A percentile compares a stretch with the other conserved stretches of the same genome.
These are phyloP conservation scores for Breynia disticha DNA, from an alignment of 441 rosid species.

Conservation along the genomic window DNA sequence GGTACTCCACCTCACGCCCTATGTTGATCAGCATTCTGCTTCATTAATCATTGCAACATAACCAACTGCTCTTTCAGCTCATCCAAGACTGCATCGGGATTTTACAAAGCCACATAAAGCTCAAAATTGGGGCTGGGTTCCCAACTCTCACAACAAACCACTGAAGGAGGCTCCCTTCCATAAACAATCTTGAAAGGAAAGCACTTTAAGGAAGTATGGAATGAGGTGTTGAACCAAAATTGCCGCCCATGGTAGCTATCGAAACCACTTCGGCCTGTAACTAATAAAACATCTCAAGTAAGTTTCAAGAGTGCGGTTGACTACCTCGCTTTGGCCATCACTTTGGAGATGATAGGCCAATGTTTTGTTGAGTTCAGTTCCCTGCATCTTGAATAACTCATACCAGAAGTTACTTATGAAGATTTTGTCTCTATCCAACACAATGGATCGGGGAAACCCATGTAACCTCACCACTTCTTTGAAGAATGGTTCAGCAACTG, in stretches of 20 bases:
- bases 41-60: too few relatives aligned
- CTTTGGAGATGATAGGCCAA: not conserved
- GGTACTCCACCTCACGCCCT: too few relatives aligned
- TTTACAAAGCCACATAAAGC: too few relatives aligned
- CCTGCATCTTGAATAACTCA: not conserved
- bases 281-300: not conserved
- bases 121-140: too few relatives aligned
- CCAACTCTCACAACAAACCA: too few relatives aligned
- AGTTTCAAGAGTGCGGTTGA: not conserved
- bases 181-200: not conserved
- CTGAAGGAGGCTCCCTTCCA: not conserved
- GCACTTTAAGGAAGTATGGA: not conserved
- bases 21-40: too few relatives aligned
- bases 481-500: not conserved
- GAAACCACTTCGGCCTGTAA: not conserved
- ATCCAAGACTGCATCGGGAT: too few relatives aligned
- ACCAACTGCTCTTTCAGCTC: too few relatives aligned
- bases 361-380: not conserved
- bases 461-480: not conserved
- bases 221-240: not conserved
- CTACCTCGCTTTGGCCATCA: conserved; percentile 2
- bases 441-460: not conserved
- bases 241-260: not conserved
- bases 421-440: not conserved
- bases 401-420: not conserved